Base-by-base conservation (phyloP, 1,284 basidiomycete species). In the Cryptococcus neoformans region DNA sequence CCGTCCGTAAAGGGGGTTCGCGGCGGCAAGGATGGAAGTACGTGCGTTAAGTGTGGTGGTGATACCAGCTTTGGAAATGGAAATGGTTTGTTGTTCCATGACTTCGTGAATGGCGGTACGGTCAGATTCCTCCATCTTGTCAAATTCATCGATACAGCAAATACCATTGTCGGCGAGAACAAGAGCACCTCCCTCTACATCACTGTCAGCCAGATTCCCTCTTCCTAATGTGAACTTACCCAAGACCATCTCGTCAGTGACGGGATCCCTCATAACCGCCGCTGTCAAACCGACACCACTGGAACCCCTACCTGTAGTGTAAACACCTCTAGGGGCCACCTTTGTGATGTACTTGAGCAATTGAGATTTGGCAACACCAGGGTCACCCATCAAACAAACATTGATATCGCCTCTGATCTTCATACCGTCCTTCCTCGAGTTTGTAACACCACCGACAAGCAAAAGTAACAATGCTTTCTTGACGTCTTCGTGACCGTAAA, bases 81-180 rank as follows among this genome's bases (percentile, higher is more conserved):
- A 97, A 62, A 99, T 99, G 1, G 96, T 99, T 78, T 99, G 95
- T 74, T 99, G 95, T 77, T 99, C 95, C 96, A 99, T 99, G 56
- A 99, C 96, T 83, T 99, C 96, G 81, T 99, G 96, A 62, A 99
- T 99, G 11, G 96, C 92, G 0, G 96, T 99, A 60, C 96, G 84
- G 77, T 99, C 96, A 2, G 90, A 79, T 77, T 99, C 96, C 65
- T 99, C 96, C 96, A 99, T 99, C 80, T 99, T 99, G 81, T 99
- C 96, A 75, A 99, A 99, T 74, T 99, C 96, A 72, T 99, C 96
- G 66, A 99, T 99, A 77, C 95, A 99, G 79, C 94, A 97, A 70
- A 99, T 99, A 38, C 96, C 96, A 67, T 99, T 99, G 78, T 99
- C 96, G 4, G 96, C 96, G 34, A 99, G 84, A 1, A 99, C 96